Conservation (phyloP, 108 stramenopile species). For the Cyclotella cryptica region DNA sequence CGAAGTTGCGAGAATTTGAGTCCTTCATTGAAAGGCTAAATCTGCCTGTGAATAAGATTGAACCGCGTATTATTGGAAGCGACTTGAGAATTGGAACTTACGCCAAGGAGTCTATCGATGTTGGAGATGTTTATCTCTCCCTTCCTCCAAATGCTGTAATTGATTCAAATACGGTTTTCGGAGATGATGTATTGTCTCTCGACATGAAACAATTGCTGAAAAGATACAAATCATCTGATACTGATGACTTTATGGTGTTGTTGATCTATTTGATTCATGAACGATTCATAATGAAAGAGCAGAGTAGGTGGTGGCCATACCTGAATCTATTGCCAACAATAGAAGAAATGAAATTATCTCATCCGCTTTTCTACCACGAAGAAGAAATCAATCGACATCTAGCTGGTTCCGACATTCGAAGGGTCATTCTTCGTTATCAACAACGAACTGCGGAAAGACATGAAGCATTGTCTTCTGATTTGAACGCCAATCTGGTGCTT, state of each 20-base stretch:
- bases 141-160: slow-evolving; percentile 57
- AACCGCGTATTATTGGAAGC: slow-evolving; percentile 39
- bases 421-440: slow-evolving; percentile 32
- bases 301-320: slow-evolving; percentile 78
- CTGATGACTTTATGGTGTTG: slow-evolving; percentile 66
- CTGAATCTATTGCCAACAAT: slow-evolving; percentile 64
- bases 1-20: slow-evolving; percentile 48
- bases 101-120: slow-evolving; percentile 55
- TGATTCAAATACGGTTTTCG: slow-evolving; percentile 49
- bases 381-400: slow-evolving; percentile 53
- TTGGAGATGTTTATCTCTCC: slow-evolving; percentile 62
- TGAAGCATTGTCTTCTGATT: slow-evolving; percentile 30
- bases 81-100: slow-evolving; percentile 62
- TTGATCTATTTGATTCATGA: slow-evolving; percentile 71
- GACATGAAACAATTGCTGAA: slow-evolving; percentile 15
- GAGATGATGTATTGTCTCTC: slow-evolving; percentile 21
- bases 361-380: slow-evolving; percentile 50
- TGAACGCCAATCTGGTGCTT: slow-evolving; percentile 47
- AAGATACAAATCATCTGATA: slow-evolving; percentile 23
- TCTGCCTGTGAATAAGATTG: slow-evolving; percentile 54
- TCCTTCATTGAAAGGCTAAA: slow-evolving; percentile 48
- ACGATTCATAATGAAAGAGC: slow-evolving; percentile 54
- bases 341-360: slow-evolving; percentile 38
- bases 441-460: slow-evolving; percentile 27
- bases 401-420: slow-evolving; percentile 51